A percentile compares a stretch with the other conserved stretches of the same genome.
Evolutionary conservation across 441 rosid species (phyloP).

Genomic region (Daphne laureola): DNA sequence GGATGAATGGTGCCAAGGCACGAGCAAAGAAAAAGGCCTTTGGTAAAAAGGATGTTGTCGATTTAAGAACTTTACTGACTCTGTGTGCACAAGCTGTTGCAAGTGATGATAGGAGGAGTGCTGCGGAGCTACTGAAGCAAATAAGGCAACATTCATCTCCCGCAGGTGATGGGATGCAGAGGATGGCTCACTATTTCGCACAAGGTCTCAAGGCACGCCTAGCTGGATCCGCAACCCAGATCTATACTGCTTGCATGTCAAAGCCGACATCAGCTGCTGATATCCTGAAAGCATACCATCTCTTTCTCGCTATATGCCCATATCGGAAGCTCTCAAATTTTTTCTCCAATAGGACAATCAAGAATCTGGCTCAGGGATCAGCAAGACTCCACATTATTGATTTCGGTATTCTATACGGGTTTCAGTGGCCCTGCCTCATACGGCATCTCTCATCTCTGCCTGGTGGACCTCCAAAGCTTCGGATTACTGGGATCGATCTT

Average conservation of each 20-base stretch:
- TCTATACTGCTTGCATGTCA: conserved; percentile 23
- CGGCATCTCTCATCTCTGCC: conserved; percentile 29
- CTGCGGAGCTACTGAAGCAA: conserved; percentile 29
- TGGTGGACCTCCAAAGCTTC: conserved; percentile 35
- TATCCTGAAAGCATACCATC: conserved; percentile 39
- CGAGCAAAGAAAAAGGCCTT: conserved; percentile 30
- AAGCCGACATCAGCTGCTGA: conserved; percentile 32
- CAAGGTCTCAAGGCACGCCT: conserved; percentile 41
- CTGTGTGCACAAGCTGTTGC: conserved; percentile 47
- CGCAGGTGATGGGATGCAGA: conserved; percentile 44
- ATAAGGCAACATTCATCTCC: conserved; percentile 40
- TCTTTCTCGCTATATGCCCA: conserved; percentile 38
- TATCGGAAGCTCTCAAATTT: conserved; percentile 33
- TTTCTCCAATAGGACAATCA: conserved; percentile 39
- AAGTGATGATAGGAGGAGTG: conserved; percentile 28
- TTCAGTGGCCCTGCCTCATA: conserved; percentile 46
- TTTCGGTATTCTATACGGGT: conserved; percentile 39
- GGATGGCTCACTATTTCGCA: conserved; percentile 36
- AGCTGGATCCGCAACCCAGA: conserved; percentile 36
- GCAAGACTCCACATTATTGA: conserved; percentile 36
- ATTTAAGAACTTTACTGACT: conserved; percentile 36
- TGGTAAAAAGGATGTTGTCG: conserved; percentile 29
- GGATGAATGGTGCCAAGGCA: conserved; percentile 20
- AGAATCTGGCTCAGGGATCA: conserved; percentile 31
- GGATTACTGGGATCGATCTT: conserved; percentile 36